Conservation (phyloP, 345 rosid species). For the Chamaenerion angustifolium region DNA sequence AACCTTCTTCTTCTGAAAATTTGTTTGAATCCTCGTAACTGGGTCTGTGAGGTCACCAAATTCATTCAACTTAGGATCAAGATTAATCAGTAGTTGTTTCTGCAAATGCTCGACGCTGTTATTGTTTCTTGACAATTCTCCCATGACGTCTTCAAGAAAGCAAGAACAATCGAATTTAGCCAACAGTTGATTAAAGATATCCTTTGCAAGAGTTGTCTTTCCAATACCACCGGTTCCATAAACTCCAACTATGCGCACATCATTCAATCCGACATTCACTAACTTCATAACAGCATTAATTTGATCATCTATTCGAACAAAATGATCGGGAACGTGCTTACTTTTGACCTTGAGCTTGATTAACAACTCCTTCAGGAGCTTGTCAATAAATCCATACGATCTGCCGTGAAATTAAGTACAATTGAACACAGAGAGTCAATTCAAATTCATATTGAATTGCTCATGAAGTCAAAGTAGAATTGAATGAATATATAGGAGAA, state of each 20-base stretch:
- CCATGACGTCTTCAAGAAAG: not conserved
- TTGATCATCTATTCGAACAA: not conserved
- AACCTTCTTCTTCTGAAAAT: not conserved
- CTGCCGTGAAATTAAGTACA: not conserved
- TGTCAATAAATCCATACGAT: not conserved
- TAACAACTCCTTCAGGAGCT: not conserved
- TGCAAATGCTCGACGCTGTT: not conserved
- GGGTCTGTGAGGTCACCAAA: not conserved
- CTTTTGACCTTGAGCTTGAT: not conserved
- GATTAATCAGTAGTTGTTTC: not conserved
- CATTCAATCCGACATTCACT: not conserved
- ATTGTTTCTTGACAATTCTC: not conserved
- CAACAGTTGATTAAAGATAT: not conserved
- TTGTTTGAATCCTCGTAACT: not conserved
- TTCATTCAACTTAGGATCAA: not conserved
- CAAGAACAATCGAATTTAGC: not conserved
- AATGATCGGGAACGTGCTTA: not conserved
- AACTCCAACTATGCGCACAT: not conserved
- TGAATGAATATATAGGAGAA: not conserved
- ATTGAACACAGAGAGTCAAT: not conserved
- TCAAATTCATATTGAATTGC: not conserved
- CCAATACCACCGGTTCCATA: not conserved
- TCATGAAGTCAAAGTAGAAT: not conserved
- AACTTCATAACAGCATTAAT: not conserved
- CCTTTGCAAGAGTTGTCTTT: not conserved